Evolutionary conservation across 148 eudicot genomes (phyloP), one percentile per base, ranked within the genome.

Genomic region (Dianthus caryophyllus): DNA sequence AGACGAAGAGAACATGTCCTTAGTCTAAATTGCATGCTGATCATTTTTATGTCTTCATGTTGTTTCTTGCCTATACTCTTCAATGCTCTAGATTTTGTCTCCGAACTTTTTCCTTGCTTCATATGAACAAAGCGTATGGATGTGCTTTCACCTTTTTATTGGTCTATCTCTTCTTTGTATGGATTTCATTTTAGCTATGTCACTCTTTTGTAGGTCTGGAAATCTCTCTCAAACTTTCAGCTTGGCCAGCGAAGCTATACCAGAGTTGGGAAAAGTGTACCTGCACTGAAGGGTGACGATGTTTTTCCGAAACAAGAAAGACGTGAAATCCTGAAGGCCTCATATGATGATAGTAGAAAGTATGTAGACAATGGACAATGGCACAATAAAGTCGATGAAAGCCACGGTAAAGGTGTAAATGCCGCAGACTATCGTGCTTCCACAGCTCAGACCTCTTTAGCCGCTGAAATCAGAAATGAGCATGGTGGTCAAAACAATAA

Each of bases 171-270:
- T 16, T 51, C 29, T 61, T 56, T 26, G n/a, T 49, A 10, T 54
- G 5, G 26, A 31, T 25, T n/a, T 25, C 63, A 14, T 39, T 56
- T 17, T 46, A 56, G 59, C n/a, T 50, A 56, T 69, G 66, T 68
- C 17, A 41, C 47, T 26, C 60, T 73, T 64, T 79, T 76, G 76
- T 88, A 95, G 99, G 93, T 93, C 52, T 95, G 97, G 97, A 78
- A 84, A 77, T 78, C 81, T 61, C 87, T 95, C 65, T 86, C 87
- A 31, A 80, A 70, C 67, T 82, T 88, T 73, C 83, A 88, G 64
- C 64, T 90, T 33, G 71, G 89, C 76, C 67, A 81, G 67, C 81
- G 76, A 76, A 87, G 63, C 73, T 88, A 85, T 70, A 66, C 70
- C 33, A 85, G 73, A 76, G 96, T 91, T 58, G 97, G 97, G 44